Conservation (phyloP, 345 rosid genomes). For the Lepidium aucheri region DNA sequence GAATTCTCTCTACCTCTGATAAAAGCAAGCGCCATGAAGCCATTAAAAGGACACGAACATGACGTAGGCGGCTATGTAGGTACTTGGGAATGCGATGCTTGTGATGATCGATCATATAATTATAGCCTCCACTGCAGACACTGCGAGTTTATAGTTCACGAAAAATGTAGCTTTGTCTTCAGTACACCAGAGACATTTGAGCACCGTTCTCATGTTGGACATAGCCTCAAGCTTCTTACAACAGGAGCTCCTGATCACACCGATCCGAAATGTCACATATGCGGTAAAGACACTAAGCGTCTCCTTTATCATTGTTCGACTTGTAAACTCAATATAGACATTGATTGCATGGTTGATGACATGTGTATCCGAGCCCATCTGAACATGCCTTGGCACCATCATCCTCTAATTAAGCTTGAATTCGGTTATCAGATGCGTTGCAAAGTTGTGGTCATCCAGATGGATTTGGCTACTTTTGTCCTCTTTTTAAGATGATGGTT, state of each 20-base stretch:
- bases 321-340: neutral
- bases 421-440: neutral
- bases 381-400: neutral
- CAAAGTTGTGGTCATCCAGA: neutral
- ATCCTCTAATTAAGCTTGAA: neutral
- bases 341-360: neutral
- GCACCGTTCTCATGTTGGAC: neutral
- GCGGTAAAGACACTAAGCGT: slow-evolving; percentile 2
- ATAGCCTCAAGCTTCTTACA: slow-evolving; percentile 1
- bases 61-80: neutral
- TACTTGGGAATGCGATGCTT: neutral
- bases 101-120: neutral
- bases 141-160: neutral
- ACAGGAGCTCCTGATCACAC: slow-evolving; percentile 8
- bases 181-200: neutral
- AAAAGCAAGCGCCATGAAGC: neutral
- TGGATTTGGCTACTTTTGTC: neutral
- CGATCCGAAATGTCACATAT: neutral
- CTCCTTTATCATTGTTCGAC: neutral
- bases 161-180: neutral
- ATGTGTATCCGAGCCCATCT: neutral
- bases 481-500: neutral
- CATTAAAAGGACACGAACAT: neutral
- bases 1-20: neutral
- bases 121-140: fast-evolving